Evolutionary conservation across 331 rosid species (phyloP).

Genomic region (Spiraea crenata): DNA sequence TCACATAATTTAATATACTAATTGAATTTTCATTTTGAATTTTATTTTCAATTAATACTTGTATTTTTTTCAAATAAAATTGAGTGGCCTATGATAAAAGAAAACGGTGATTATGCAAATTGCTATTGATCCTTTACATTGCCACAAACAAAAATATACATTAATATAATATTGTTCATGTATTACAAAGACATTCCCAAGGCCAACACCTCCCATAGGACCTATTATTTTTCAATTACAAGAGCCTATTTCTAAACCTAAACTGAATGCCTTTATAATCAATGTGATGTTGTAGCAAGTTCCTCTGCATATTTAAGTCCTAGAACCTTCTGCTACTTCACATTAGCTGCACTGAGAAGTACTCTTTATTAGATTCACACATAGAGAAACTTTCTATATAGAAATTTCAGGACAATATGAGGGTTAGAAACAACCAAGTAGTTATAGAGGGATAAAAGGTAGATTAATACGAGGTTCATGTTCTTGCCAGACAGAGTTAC

Average conservation of each 20-base stretch:
- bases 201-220: constrained; percentile 67
- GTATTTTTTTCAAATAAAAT: too few species aligned
- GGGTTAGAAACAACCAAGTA: neutral
- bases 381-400: constrained; percentile 15
- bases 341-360: constrained; percentile 83
- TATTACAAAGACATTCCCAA: too few species aligned
- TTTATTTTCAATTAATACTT: too few species aligned
- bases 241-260: constrained; percentile 82
- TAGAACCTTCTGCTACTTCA: constrained; percentile 59
- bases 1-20: too few species aligned
- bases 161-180: too few species aligned
- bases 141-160: too few species aligned
- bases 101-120: too few species aligned
- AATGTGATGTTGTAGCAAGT: constrained; percentile 74
- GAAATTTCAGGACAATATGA: neutral
- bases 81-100: too few species aligned
- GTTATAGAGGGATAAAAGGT: too few species aligned
- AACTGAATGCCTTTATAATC: constrained; percentile 74
- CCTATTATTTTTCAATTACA: constrained; percentile 78
- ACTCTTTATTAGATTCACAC: constrained; percentile 32
- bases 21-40: too few species aligned
- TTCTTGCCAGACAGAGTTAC: neutral
- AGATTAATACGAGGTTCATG: neutral
- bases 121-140: too few species aligned
- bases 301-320: constrained; percentile 72